These are phyloP conservation scores for Sphaerulina musiva DNA, from an alignment of 2,329 filamentous ascomycete genomes.

Conservation along the genomic window DNA sequence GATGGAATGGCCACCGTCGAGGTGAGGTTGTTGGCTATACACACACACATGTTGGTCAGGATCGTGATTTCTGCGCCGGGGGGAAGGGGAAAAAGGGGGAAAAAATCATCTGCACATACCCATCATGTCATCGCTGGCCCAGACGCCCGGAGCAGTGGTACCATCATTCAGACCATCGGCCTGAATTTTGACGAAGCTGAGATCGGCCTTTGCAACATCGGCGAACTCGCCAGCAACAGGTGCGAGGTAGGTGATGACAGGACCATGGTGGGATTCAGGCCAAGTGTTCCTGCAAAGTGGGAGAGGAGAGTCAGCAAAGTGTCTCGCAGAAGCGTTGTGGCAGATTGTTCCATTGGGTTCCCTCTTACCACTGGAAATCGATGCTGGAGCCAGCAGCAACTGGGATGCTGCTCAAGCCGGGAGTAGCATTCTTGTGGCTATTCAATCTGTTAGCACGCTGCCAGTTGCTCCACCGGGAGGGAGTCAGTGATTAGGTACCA, in stretches of 20 bases:
- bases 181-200: slow-evolving; percentile 60
- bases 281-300: slow-evolving; percentile 20
- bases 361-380: slow-evolving; percentile 43
- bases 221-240: slow-evolving; percentile 52
- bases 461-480: slow-evolving; percentile 21
- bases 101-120: slow-evolving; percentile 11
- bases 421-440: slow-evolving; percentile 49
- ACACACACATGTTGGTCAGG: not conserved
- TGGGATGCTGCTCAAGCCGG: slow-evolving; percentile 47
- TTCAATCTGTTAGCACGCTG: slow-evolving; percentile 25
- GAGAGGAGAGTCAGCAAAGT: too few relatives aligned
- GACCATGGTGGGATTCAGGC: slow-evolving; percentile 49
- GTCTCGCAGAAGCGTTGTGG: too few relatives aligned
- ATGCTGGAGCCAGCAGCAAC: slow-evolving; percentile 51
- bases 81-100: too few relatives aligned
- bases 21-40: slow-evolving; percentile 38
- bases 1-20: slow-evolving; percentile 49
- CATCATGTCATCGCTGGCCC: slow-evolving; percentile 52
- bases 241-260: slow-evolving; percentile 59
- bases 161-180: slow-evolving; percentile 47
- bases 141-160: slow-evolving; percentile 40
- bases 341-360: too few relatives aligned
- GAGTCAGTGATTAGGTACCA: slow-evolving; percentile 7
- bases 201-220: slow-evolving; percentile 46
- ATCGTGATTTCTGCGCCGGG: not conserved